phyloP scores from a whole-genome alignment of 805 yeast genomes.

The Osmozyma mogii region DNA sequence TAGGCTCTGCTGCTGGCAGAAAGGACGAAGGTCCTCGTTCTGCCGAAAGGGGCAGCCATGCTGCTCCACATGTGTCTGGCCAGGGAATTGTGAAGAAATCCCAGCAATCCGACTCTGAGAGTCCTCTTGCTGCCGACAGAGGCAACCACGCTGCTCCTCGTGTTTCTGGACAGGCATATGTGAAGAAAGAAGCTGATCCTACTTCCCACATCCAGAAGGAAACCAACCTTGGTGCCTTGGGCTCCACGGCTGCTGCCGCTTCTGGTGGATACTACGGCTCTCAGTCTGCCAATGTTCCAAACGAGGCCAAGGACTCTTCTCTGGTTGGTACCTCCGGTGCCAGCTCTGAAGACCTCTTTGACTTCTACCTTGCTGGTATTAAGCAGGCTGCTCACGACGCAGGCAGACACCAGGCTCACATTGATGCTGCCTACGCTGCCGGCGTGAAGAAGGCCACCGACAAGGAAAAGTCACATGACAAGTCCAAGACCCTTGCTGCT shows the following conservation, averaged over 20 bases:
- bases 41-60: not conserved
- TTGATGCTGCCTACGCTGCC: slow-evolving; percentile 4
- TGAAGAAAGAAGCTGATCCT: not conserved
- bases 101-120: slow-evolving; percentile 5
- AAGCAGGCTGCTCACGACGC: slow-evolving; percentile 12
- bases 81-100: too few relatives aligned
- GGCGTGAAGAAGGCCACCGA: slow-evolving; percentile 1
- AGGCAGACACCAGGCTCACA: slow-evolving; percentile 9
- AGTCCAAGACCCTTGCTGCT: slow-evolving; percentile 5
- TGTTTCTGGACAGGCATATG: too few relatives aligned
- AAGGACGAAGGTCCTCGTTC: too few relatives aligned
- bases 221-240: not conserved
- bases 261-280: not conserved
- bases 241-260: slow-evolving; percentile 1
- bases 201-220: slow-evolving; percentile 1
- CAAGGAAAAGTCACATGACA: not conserved
- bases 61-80: too few relatives aligned
- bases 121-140: slow-evolving; percentile 4
- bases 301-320: not conserved
- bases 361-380: slow-evolving; percentile 12
- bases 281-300: not conserved
- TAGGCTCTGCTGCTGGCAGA: slow-evolving; percentile 1
- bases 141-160: too few relatives aligned
- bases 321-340: slow-evolving; percentile 4
- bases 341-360: slow-evolving; percentile 1